Conservation (phyloP, 73 alveolate genomes). For the Paramecium primaurelia region DNA sequence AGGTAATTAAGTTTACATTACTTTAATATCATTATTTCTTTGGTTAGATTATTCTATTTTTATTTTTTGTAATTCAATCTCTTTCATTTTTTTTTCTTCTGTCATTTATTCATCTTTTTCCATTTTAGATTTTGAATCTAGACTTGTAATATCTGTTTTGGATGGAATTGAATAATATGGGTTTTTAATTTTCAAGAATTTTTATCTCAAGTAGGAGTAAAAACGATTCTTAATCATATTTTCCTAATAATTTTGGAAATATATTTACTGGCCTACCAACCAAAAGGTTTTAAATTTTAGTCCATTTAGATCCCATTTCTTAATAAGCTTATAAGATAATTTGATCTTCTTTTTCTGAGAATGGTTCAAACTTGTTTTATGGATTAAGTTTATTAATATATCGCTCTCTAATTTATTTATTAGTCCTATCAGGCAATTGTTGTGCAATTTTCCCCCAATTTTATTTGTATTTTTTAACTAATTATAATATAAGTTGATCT, state of each 20-base stretch:
- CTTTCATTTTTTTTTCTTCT: neutral
- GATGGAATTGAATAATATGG: neutral
- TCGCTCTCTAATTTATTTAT: constrained; percentile 95
- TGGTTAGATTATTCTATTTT: neutral
- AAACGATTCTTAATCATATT: constrained; percentile 14
- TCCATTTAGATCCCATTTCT: constrained; percentile 48
- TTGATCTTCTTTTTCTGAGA: constrained; percentile 86
- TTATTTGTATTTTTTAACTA: neutral
- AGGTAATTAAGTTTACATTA: neutral
- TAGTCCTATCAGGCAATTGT: constrained; percentile 60
- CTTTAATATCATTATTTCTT: neutral
- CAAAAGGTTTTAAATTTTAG: constrained; percentile 8
- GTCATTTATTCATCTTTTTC: neutral
- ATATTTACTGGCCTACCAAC: constrained; percentile 53
- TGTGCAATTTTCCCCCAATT: constrained; percentile 51
- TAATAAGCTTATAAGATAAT: neutral
- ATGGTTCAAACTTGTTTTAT: constrained; percentile 77
- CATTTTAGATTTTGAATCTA: neutral
- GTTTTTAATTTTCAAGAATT: neutral
- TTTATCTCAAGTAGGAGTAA: neutral
- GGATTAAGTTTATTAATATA: constrained; percentile 97
- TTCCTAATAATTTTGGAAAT: neutral
- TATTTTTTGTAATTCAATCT: neutral
- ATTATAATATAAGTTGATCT: constrained; percentile 13
- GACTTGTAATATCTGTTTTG: neutral